Percentiles rank a stretch among this genome's conserved stretches.
Evolutionary conservation across 306 rosid genomes (phyloP).

Genomic region (Fagus sylvatica): DNA sequence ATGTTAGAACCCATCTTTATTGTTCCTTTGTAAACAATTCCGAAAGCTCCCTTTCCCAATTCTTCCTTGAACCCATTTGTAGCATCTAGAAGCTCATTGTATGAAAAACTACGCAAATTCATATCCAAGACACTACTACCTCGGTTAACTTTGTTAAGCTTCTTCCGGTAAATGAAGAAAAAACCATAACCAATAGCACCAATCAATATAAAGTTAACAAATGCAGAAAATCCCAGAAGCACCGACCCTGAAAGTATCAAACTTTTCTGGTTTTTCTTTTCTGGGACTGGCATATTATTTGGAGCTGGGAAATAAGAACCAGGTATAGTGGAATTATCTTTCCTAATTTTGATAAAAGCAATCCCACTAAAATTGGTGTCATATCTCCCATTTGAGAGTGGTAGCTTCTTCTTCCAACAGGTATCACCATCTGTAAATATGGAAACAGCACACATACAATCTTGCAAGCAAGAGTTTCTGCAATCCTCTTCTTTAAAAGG

Average conservation of each 20-base stretch:
- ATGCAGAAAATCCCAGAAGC: conserved; percentile 28
- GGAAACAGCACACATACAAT: conserved; percentile 40
- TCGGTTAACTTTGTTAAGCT: neutral
- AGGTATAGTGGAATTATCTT: neutral
- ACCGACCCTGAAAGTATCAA: conserved; percentile 20
- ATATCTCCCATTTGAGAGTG: conserved; percentile 45
- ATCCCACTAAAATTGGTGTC: neutral
- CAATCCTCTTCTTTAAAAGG: conserved; percentile 22
- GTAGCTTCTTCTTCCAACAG: conserved; percentile 50
- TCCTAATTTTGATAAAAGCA: conserved; percentile 16
- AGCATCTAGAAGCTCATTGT: neutral
- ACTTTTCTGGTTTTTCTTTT: conserved; percentile 5
- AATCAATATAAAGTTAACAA: conserved; percentile 21
- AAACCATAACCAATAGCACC: conserved; percentile 12
- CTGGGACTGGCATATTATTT: too few relatives aligned
- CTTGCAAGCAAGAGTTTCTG: conserved; percentile 30
- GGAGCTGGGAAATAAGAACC: neutral
- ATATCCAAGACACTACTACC: neutral
- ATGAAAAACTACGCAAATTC: conserved; percentile 17
- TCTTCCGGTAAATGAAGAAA: conserved; percentile 14
- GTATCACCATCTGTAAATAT: neutral
- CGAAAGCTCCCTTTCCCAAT: neutral
- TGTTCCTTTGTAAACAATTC: conserved; percentile 5
- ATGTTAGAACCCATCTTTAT: neutral
- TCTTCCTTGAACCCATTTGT: neutral